These are phyloP conservation scores for Cutaneotrichosporon spelunceum DNA, from an alignment of 1,284 basidiomycete species.

Conservation along the genomic window DNA sequence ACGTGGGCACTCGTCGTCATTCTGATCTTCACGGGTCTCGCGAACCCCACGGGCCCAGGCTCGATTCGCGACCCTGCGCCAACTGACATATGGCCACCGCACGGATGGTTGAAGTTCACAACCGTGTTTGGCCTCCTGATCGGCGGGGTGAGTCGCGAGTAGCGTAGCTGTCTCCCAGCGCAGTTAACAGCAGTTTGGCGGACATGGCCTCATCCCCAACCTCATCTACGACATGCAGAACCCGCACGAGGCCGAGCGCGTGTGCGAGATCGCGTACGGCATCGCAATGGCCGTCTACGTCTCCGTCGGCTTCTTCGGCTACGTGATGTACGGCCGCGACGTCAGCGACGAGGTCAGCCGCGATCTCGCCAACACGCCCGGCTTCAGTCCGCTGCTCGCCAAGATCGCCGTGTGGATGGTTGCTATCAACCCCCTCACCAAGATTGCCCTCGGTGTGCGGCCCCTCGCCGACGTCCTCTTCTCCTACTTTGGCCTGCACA, in stretches of 20 bases:
- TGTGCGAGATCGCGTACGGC: conserved; percentile 54
- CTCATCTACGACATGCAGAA: conserved; percentile 85
- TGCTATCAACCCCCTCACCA: conserved; percentile 57
- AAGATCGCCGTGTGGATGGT: conserved; percentile 79
- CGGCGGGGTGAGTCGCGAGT: conserved; percentile 62
- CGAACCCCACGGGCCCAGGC: conserved; percentile 63
- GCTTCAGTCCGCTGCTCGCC: conserved; percentile 71
- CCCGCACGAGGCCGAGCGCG: conserved; percentile 64
- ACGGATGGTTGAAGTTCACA: conserved; percentile 62
- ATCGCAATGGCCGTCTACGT: conserved; percentile 76
- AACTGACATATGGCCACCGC: conserved; percentile 63
- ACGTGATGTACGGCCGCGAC: conserved; percentile 83
- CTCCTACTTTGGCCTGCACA: conserved; percentile 38
- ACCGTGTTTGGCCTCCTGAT: conserved; percentile 84
- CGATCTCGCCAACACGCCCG: conserved; percentile 72
- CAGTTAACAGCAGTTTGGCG: conserved; percentile 38
- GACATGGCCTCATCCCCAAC: conserved; percentile 49
- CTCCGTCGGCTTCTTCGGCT: conserved; percentile 76
- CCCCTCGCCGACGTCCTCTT: conserved; percentile 55
- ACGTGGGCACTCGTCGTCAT: conserved; percentile 73
- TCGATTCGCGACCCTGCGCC: conserved; percentile 72
- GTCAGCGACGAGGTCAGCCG: conserved; percentile 85
- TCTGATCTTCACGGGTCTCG: conserved; percentile 71
- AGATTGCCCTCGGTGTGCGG: conserved; percentile 77
- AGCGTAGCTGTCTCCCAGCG: background rate